Evolutionary conservation across 257 asterid species (phyloP), one percentile per base, ranked within the genome.

Genomic region (Solanum sejunctum): DNA sequence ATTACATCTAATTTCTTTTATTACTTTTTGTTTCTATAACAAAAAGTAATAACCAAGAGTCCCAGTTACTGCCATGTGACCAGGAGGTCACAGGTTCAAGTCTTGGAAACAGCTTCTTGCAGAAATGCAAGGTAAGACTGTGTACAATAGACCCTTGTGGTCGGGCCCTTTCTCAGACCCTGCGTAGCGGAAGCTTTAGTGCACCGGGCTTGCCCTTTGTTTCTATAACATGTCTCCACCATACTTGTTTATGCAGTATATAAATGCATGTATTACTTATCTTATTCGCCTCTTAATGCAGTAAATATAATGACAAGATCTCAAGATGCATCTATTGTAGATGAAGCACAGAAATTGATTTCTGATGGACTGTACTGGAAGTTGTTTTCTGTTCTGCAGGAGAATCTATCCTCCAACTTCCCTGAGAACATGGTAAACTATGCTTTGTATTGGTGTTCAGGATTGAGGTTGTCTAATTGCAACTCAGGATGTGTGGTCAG

Each of bases 381-480:
- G 82, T 84, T 93, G 81, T 89, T 97, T 87, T 88, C 92, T 83
- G 85, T 87, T 66, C 90, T 97, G 60, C 88, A 92, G 92, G 96
- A 91, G 87, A 97, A 91, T 89, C 88, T 94, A 78, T 89, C 89
- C 43, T 91, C 92, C 85, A 91, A 85, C 88, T 94, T 91, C 89
- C 96, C 97, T 23, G 97, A 94, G 87, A 88, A 92, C 84, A 90
- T 97, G 99, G 99, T 95, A 90, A 81, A 92, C 86, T 86, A 69
- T 54, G 60, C 79, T 56, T 75, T 64, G 78, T 43, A 80, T 45
- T 54, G 36, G 54, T 83, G 88, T 73, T 72, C 82, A 26, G 70
- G 71, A 87, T 79, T 36, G 28, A 64, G 81, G 52, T 70, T 75
- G 78, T 83, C 16, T 10, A 16, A 63, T 8, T 17, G 52, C 58